Percentiles rank a stretch among this genome's conserved stretches.
Evolutionary conservation across 495 filamentous ascomycete species (phyloP).

Genomic region (Aspergillus haitiensis): DNA sequence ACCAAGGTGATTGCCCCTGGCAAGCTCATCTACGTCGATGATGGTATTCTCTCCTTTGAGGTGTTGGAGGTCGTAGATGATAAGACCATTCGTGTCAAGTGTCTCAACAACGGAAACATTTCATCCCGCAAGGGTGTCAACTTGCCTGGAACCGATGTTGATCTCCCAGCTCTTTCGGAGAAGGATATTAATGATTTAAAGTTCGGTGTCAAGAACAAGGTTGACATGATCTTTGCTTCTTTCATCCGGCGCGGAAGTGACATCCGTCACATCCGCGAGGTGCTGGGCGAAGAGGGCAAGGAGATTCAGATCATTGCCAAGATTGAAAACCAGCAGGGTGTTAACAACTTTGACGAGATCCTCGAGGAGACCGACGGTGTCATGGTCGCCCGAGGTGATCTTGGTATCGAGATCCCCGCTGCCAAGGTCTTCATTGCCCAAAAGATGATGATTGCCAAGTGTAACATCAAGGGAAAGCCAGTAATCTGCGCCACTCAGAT

Average conservation of each 20-base stretch:
- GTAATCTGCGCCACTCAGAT: slow-evolving; percentile 92
- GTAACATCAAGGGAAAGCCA: slow-evolving; percentile 98
- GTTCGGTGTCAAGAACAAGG: slow-evolving; percentile 96
- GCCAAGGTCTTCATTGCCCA: slow-evolving; percentile 98
- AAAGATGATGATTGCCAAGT: slow-evolving; percentile 99
- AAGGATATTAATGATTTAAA: slow-evolving; percentile 91
- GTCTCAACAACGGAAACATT: slow-evolving; percentile 96
- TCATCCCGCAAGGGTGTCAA: slow-evolving; percentile 98
- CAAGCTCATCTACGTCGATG: slow-evolving; percentile 96
- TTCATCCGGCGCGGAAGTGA: slow-evolving; percentile 94
- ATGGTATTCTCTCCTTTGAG: slow-evolving; percentile 94
- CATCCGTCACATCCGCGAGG: slow-evolving; percentile 85
- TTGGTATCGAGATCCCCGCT: slow-evolving; percentile 97
- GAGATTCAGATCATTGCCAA: slow-evolving; percentile 99
- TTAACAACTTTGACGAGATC: slow-evolving; percentile 99
- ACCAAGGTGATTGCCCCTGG: slow-evolving; percentile 94
- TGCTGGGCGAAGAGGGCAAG: slow-evolving; percentile 88
- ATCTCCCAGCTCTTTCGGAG: slow-evolving; percentile 96
- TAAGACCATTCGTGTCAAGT: slow-evolving; percentile 78
- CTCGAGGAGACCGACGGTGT: slow-evolving; percentile 95
- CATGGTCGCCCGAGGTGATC: slow-evolving; percentile 98
- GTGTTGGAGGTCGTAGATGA: slow-evolving; percentile 85
- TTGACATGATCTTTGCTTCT: slow-evolving; percentile 98
- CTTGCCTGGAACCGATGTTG: slow-evolving; percentile 96
- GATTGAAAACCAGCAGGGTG: slow-evolving; percentile 98